Evolutionary conservation across 2,329 filamentous ascomycete genomes (phyloP).

Genomic region (Orbilia quercus): DNA sequence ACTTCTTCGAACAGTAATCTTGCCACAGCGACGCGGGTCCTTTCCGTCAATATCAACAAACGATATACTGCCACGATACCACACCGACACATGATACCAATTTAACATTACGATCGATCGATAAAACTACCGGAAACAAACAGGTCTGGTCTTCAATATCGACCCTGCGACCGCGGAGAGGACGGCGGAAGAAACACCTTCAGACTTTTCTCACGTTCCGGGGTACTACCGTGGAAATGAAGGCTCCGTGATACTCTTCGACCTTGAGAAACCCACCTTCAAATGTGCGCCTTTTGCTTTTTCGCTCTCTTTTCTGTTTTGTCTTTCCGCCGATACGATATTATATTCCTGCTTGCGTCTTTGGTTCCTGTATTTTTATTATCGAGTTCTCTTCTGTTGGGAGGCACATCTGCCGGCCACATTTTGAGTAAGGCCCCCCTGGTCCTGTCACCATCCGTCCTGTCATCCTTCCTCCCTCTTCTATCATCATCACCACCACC

Average conservation of each 20-base stretch:
- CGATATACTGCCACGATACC: constrained; percentile 5
- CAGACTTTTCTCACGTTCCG: constrained; percentile 2
- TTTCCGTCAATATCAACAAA: background rate
- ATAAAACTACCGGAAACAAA: constrained; percentile 8
- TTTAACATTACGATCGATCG: background rate
- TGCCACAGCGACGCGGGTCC: constrained; percentile 21
- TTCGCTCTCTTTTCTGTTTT: constrained; percentile 2
- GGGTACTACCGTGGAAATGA: constrained; percentile 47
- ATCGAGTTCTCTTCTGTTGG: constrained; percentile 1
- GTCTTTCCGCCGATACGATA: constrained; percentile 4
- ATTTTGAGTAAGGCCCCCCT: background rate
- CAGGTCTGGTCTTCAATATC: constrained; percentile 35
- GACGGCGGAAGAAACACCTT: constrained; percentile 45
- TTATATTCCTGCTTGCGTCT: background rate
- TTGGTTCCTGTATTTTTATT: background rate
- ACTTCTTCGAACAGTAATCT: background rate
- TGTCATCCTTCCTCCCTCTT: constrained; percentile 1
- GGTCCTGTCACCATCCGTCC: no score
- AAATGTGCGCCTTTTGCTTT: constrained; percentile 36
- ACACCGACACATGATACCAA: background rate
- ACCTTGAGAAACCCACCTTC: constrained; percentile 24
- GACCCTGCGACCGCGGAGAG: constrained; percentile 49
- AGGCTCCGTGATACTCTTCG: constrained; percentile 45
- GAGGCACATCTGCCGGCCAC: background rate
- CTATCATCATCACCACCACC: no score